These are phyloP conservation scores for Boechera retrofracta DNA, from an alignment of 345 rosid species.

Conservation along the genomic window DNA sequence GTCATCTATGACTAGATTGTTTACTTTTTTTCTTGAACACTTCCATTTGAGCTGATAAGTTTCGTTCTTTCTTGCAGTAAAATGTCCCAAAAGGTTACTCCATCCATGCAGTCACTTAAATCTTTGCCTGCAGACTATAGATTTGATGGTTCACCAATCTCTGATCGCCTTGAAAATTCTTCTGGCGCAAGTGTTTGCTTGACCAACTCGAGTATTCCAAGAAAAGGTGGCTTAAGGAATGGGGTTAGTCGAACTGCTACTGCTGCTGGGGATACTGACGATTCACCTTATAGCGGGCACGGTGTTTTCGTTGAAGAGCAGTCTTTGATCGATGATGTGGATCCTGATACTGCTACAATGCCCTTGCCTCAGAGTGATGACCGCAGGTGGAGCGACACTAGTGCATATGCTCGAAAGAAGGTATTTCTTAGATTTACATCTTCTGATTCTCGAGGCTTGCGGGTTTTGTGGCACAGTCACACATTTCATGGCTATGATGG, in stretches of 20 bases:
- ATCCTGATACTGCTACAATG: constrained; percentile 51
- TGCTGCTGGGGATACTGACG: constrained; percentile 56
- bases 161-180: constrained; percentile 50
- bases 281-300: constrained; percentile 75
- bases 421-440: constrained; percentile 47
- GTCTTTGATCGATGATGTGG: constrained; percentile 54
- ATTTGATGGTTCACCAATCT: constrained; percentile 56
- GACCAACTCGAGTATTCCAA: constrained; percentile 47
- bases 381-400: constrained; percentile 79
- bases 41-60: constrained; percentile 38
- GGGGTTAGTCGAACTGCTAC: constrained; percentile 49
- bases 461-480: neutral
- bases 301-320: constrained; percentile 53
- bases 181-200: constrained; percentile 37
- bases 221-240: constrained; percentile 48
- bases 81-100: constrained; percentile 63
- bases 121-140: constrained; percentile 74
- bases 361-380: constrained; percentile 59
- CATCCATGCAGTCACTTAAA: constrained; percentile 67
- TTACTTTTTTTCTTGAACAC: constrained; percentile 19
- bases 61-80: constrained; percentile 50
- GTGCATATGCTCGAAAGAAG: constrained; percentile 74
- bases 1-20: constrained; percentile 43
- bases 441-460: neutral
- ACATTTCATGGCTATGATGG: neutral